These are phyloP conservation scores for Apiospora saccharicola DNA, from an alignment of 2,329 filamentous ascomycete genomes.

Conservation along the genomic window DNA sequence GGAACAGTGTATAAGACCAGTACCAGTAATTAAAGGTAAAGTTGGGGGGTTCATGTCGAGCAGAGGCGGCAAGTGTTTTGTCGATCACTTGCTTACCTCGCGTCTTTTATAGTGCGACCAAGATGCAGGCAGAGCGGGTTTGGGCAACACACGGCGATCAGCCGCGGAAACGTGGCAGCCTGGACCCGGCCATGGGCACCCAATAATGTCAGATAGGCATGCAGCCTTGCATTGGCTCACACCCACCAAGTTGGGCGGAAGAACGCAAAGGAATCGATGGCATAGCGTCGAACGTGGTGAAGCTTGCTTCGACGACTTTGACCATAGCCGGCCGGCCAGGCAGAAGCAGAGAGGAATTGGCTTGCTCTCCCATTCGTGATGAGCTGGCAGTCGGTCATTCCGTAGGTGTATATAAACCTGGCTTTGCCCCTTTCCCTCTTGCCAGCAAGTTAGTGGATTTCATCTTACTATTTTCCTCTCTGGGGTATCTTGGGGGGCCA, in stretches of 20 bases:
- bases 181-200: background rate
- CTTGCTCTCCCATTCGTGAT: background rate
- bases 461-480: background rate
- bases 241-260: background rate
- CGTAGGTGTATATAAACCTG: background rate
- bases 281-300: background rate
- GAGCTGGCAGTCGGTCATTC: background rate
- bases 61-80: background rate
- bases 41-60: background rate
- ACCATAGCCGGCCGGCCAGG: background rate
- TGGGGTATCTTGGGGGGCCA: background rate
- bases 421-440: background rate
- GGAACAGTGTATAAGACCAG: background rate
- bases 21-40: background rate
- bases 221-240: constrained; percentile 3
- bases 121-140: background rate
- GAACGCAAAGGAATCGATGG: background rate
- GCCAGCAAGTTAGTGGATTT: background rate
- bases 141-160: background rate
- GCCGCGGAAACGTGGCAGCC: constrained; percentile 4
- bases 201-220: constrained; percentile 8
- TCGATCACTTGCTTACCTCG: background rate
- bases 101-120: background rate
- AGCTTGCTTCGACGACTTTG: background rate
- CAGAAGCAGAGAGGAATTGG: background rate